phyloP scores from a whole-genome alignment of 2,329 filamentous ascomycete species.

The Trichothecium sympodiale region DNA sequence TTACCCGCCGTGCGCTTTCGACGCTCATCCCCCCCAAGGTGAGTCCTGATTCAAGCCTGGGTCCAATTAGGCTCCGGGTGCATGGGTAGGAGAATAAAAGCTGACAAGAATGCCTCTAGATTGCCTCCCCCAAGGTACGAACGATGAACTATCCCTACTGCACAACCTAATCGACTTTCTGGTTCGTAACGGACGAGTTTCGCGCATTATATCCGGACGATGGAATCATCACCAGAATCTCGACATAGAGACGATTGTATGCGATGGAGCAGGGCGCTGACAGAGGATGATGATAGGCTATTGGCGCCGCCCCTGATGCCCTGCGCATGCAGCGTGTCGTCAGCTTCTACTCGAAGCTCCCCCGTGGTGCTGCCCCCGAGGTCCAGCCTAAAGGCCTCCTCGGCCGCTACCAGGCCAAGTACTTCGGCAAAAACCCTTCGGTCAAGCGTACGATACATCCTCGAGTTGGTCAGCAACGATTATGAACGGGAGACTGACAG shows the following conservation, averaged over 20 bases:
- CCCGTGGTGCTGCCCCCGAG: slow-evolving; percentile 81
- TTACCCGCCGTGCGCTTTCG: slow-evolving; percentile 83
- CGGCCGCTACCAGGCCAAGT: slow-evolving; percentile 77
- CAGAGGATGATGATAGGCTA: slow-evolving; percentile 49
- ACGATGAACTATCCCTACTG: slow-evolving; percentile 3
- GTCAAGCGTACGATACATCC: slow-evolving; percentile 60
- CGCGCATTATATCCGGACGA: slow-evolving; percentile 3
- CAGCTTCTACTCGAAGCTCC: slow-evolving; percentile 97
- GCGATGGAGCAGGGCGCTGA: slow-evolving; percentile 19
- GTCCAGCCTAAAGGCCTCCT: slow-evolving; percentile 71
- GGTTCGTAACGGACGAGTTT: slow-evolving; percentile 2
- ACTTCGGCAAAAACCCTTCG: slow-evolving; percentile 92
- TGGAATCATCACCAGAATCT: slow-evolving; percentile 5
- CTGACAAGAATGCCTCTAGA: slow-evolving; percentile 39
- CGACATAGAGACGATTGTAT: background rate
- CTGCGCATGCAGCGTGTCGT: slow-evolving; percentile 96
- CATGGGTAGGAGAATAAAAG: slow-evolving; percentile 8
- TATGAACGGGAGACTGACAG: background rate
- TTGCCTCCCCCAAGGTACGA: slow-evolving; percentile 77
- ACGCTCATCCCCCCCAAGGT: slow-evolving; percentile 99
- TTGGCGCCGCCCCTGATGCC: slow-evolving; percentile 90
- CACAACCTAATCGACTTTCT: background rate
- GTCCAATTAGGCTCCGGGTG: background rate
- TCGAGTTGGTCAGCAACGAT: background rate
- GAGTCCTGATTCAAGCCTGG: slow-evolving; percentile 18